Conservation (phyloP, 805 yeast species). For the Kodamaea kakaduensis region DNA sequence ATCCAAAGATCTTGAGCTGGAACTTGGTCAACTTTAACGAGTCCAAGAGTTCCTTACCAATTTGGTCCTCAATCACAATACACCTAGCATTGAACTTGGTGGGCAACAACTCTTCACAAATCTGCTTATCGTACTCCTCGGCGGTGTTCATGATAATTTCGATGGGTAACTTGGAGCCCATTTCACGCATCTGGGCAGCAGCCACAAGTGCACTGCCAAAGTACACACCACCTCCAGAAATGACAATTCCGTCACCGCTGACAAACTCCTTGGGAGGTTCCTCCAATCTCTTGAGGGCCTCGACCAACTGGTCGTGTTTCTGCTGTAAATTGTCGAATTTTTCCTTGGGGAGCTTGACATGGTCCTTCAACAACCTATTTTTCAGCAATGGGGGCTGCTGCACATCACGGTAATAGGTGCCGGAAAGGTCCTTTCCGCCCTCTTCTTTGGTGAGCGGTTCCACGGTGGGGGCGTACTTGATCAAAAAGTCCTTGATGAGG, state of each 20-base stretch:
- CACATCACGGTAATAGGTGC: slow-evolving; percentile 11
- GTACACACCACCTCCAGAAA: slow-evolving; percentile 27
- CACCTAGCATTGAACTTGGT: slow-evolving; percentile 23
- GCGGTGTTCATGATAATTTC: slow-evolving; percentile 28
- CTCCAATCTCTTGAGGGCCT: slow-evolving; percentile 20
- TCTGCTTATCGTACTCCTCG: slow-evolving; percentile 21
- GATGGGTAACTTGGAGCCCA: slow-evolving; percentile 32
- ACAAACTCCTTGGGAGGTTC: slow-evolving; percentile 24
- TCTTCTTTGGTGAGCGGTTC: slow-evolving; percentile 13
- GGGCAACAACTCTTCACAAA: slow-evolving; percentile 26
- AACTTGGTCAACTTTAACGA: slow-evolving; percentile 19
- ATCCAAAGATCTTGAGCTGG: slow-evolving; percentile 29
- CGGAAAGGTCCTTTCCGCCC: slow-evolving; percentile 13
- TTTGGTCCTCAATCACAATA: slow-evolving; percentile 23
- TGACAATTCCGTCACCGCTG: slow-evolving; percentile 33
- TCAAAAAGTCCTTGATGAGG: slow-evolving; percentile 14
- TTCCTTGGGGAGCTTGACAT: slow-evolving; percentile 15
- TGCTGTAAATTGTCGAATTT: slow-evolving; percentile 20
- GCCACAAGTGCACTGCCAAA: slow-evolving; percentile 28
- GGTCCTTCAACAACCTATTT: slow-evolving; percentile 10
- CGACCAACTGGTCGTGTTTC: slow-evolving; percentile 26
- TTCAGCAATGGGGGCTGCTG: slow-evolving; percentile 14
- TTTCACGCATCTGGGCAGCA: slow-evolving; percentile 27
- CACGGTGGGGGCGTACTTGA: slow-evolving; percentile 13
- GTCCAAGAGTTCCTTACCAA: slow-evolving; percentile 20